A percentile compares a stretch with the other conserved stretches of the same genome.
phyloP scores from a whole-genome alignment of 2,329 filamentous ascomycete genomes.

The Aspergillus pseudoterreus region DNA sequence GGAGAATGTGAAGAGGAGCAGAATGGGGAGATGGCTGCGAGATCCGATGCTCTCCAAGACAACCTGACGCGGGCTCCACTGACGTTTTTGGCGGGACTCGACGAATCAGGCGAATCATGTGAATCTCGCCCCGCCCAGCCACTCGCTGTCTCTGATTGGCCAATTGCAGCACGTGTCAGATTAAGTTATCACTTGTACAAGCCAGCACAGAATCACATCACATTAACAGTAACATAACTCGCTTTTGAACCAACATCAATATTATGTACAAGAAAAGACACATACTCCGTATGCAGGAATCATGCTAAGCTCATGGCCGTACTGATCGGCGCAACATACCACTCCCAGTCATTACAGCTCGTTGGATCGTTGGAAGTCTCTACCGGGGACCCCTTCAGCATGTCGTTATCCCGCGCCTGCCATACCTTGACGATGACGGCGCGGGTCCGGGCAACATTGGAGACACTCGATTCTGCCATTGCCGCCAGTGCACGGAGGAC shows the following conservation, averaged over 20 bases:
- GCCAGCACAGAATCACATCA: neutral
- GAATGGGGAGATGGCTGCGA: neutral
- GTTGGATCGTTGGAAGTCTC: conserved; percentile 10
- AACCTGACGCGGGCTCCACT: neutral
- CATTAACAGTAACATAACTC: neutral
- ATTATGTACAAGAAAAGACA: neutral
- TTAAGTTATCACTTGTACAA: neutral
- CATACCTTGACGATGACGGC: conserved; percentile 48
- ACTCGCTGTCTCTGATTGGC: neutral
- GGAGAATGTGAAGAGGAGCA: neutral
- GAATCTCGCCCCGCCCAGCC: neutral
- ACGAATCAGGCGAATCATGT: neutral
- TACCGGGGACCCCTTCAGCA: conserved; percentile 20
- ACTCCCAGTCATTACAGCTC: conserved; percentile 40
- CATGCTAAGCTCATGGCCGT: conserved; percentile 41
- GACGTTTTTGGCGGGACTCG: conserved; percentile 1
- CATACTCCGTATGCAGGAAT: neutral
- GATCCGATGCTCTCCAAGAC: neutral
- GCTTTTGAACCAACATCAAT: no score
- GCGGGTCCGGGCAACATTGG: conserved; percentile 44
- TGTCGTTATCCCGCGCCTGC: conserved; percentile 41
- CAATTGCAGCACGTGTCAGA: neutral
- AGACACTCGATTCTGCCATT: conserved; percentile 40
- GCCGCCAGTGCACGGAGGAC: conserved; percentile 39
- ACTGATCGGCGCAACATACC: conserved; percentile 41